Percentiles rank a stretch among this genome's conserved stretches.
These are phyloP conservation scores for Leccinum insolens DNA, from an alignment of 1,284 basidiomycete genomes.

Conservation along the genomic window DNA sequence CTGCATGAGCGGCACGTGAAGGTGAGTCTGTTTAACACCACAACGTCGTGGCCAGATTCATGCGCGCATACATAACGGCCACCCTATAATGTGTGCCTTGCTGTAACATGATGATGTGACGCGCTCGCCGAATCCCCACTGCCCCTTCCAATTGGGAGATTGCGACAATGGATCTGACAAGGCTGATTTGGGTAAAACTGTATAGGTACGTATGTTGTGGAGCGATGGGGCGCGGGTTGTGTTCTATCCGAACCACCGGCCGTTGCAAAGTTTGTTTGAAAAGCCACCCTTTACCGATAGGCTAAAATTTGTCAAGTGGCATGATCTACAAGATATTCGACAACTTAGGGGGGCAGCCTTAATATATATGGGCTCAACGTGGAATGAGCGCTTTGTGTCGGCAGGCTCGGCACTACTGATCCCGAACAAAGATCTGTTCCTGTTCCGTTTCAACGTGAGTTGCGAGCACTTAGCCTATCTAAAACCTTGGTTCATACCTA, in stretches of 20 bases:
- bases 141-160: not conserved
- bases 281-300: not conserved
- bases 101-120: not conserved
- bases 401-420: slow-evolving; percentile 5
- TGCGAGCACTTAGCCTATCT: not conserved
- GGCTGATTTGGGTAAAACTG: not conserved
- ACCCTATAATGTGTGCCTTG: not conserved
- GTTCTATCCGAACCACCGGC: slow-evolving; percentile 1
- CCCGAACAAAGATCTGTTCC: slow-evolving; percentile 12
- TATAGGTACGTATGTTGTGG: slow-evolving; percentile 12
- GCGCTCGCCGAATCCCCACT: not conserved
- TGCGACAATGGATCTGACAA: not conserved
- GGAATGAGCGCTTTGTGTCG: slow-evolving; percentile 11
- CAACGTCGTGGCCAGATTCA: slow-evolving; percentile 6
- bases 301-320: slow-evolving; percentile 9
- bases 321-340: slow-evolving; percentile 17
- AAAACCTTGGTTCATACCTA: not conserved
- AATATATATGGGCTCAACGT: slow-evolving; percentile 12
- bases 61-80: not conserved
- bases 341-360: not conserved
- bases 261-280: not conserved
- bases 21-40: slow-evolving; percentile 2
- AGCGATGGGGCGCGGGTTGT: slow-evolving; percentile 13
- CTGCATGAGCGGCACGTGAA: not conserved
- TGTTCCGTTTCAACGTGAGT: slow-evolving; percentile 6